Percentiles rank a stretch among this genome's conserved stretches.
Conservation (phyloP, 164 flowering plant genomes). For the Litsea cubeba region DNA sequence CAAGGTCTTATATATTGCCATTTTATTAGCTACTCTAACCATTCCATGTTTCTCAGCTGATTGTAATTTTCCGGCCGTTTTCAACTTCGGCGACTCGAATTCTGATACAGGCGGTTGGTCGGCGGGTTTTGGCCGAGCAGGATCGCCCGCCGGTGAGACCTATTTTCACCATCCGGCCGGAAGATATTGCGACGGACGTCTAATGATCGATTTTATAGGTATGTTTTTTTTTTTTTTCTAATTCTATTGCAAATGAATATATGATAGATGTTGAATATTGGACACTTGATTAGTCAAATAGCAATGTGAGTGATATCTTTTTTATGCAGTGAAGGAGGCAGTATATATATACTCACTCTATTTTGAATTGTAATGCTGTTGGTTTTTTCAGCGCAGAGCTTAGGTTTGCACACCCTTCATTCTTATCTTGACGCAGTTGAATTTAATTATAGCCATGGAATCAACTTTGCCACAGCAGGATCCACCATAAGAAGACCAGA, state of each 20-base stretch:
- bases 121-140: slow-evolving; percentile 36
- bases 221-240: too few species aligned
- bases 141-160: slow-evolving; percentile 37
- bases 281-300: too few species aligned
- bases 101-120: slow-evolving; percentile 56
- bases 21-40: background rate
- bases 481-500: slow-evolving; percentile 47
- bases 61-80: slow-evolving; percentile 17
- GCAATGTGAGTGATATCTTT: too few species aligned
- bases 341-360: too few species aligned
- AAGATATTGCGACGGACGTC: slow-evolving; percentile 46
- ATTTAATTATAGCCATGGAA: slow-evolving; percentile 59
- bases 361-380: background rate
- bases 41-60: background rate
- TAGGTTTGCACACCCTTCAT: slow-evolving; percentile 42
- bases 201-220: slow-evolving; percentile 15
- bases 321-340: too few species aligned
- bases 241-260: too few species aligned
- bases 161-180: slow-evolving; percentile 39
- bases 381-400: slow-evolving; percentile 36
- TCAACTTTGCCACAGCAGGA: slow-evolving; percentile 45
- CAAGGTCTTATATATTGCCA: background rate
- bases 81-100: slow-evolving; percentile 59
- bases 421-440: slow-evolving; percentile 54
- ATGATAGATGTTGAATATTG: too few species aligned